A percentile compares a stretch with the other conserved stretches of the same genome.
Conservation (phyloP, 2,329 filamentous ascomycete genomes). For the Epichloe hybrida region DNA sequence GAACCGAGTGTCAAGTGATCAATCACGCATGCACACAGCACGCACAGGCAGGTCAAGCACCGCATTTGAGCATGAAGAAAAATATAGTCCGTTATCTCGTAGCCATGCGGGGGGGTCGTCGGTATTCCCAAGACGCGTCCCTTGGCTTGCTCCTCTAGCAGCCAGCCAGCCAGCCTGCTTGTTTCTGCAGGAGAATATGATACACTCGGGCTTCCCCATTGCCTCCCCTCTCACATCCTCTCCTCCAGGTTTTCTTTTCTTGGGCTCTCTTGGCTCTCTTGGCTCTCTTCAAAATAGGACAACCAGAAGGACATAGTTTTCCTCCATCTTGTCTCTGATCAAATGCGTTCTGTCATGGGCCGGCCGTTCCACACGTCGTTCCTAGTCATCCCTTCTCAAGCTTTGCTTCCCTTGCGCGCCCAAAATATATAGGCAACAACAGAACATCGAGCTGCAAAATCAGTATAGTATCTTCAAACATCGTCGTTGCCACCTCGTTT, state of each 20-base stretch:
- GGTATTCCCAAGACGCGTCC: constrained; percentile 16
- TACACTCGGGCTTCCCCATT: constrained; percentile 3
- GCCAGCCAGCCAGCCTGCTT: background rate
- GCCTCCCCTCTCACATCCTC: background rate
- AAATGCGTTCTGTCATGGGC: background rate
- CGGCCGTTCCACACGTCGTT: background rate
- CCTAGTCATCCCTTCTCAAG: no score
- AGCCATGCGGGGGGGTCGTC: no score
- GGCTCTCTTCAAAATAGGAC: no score
- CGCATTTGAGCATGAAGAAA: no score
- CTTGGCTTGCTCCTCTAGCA: background rate
- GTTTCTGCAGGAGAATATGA: constrained; percentile 1
- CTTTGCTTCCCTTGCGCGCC: no score
- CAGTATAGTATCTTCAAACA: background rate
- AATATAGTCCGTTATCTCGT: no score
- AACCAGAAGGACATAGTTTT: no score
- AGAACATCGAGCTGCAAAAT: background rate
- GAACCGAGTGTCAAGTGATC: constrained; percentile 5
- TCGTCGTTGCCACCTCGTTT: background rate
- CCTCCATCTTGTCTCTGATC: background rate
- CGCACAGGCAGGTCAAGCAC: no score
- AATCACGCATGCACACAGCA: no score
- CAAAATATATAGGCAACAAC: background rate
- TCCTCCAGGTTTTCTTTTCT: background rate
- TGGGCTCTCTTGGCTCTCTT: no score